phyloP scores from a whole-genome alignment of 2,329 filamentous ascomycete species.

The Venturia effusa region DNA sequence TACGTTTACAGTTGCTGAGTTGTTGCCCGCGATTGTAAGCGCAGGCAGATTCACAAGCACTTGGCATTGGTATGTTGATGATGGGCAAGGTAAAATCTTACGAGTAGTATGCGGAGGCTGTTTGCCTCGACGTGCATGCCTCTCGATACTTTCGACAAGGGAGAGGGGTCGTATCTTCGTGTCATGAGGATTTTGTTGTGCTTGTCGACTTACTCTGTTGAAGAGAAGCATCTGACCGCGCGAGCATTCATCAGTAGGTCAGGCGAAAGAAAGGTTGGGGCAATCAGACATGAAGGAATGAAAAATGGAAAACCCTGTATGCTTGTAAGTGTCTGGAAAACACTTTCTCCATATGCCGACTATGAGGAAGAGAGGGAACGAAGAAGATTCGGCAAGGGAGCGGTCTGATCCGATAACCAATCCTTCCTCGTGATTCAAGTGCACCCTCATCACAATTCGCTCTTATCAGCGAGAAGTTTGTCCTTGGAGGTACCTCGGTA shows the following conservation, averaged over 20 bases:
- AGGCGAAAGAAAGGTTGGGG: too few relatives aligned
- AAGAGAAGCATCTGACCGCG: slow-evolving; percentile 1
- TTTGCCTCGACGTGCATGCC: slow-evolving; percentile 5
- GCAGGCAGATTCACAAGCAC: too few relatives aligned
- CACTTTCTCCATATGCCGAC: too few relatives aligned
- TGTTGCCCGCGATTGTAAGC: slow-evolving; percentile 10
- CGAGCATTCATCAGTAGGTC: slow-evolving; percentile 6
- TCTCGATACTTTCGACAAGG: not conserved
- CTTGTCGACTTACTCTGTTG: not conserved
- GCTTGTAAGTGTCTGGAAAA: not conserved
- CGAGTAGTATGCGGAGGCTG: not conserved
- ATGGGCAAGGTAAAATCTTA: not conserved
- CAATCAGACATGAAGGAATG: not conserved
- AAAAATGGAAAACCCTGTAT: not conserved
- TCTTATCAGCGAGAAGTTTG: not conserved
- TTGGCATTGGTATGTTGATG: slow-evolving; percentile 14
- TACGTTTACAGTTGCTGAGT: too few relatives aligned
- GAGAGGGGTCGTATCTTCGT: not conserved
- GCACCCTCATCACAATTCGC: not conserved
- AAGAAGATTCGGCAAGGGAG: too few relatives aligned
- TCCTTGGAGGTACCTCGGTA: not conserved
- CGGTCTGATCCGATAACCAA: too few relatives aligned
- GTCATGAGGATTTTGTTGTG: slow-evolving; percentile 6
- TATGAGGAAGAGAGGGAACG: too few relatives aligned
- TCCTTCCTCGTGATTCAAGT: too few relatives aligned